A percentile compares a stretch with the other conserved stretches of the same genome.
Evolutionary conservation across 2,329 filamentous ascomycete genomes (phyloP).

Genomic region (Cytospora schulzeri): DNA sequence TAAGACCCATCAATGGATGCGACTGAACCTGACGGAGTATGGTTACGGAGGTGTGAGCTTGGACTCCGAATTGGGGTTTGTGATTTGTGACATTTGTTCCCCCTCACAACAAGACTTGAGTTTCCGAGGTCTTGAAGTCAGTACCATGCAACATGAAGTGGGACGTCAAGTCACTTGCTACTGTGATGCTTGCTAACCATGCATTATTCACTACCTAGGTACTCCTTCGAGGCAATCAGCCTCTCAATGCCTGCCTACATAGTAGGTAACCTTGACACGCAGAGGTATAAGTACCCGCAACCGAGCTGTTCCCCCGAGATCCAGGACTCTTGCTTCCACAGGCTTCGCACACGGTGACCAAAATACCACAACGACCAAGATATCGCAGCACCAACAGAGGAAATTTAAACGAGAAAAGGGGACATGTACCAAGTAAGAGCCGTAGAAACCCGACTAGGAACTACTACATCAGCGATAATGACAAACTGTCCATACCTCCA

Average conservation of each 20-base stretch:
- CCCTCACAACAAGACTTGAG: too few relatives aligned
- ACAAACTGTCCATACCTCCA: conserved; percentile 1
- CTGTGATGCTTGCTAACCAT: too few relatives aligned
- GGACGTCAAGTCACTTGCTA: background rate
- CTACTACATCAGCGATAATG: background rate
- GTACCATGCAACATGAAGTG: background rate
- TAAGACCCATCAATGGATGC: too few relatives aligned
- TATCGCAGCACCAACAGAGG: background rate
- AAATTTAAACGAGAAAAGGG: background rate
- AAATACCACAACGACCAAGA: background rate
- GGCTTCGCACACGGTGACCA: background rate
- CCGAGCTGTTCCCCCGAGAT: background rate
- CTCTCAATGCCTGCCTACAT: too few relatives aligned
- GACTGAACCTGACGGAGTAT: background rate
- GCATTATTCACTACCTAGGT: too few relatives aligned
- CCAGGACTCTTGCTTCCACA: background rate
- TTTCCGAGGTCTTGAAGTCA: background rate
- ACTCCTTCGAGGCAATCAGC: background rate
- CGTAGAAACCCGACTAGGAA: background rate
- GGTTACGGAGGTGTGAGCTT: background rate
- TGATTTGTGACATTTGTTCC: background rate
- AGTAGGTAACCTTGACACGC: too few relatives aligned
- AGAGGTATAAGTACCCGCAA: background rate
- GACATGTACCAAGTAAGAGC: background rate
- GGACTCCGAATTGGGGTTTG: background rate